Percentiles rank a stretch among this genome's conserved stretches.
phyloP scores from a whole-genome alignment of 257 asterid species.

The Nicotiana obtusifolia region DNA sequence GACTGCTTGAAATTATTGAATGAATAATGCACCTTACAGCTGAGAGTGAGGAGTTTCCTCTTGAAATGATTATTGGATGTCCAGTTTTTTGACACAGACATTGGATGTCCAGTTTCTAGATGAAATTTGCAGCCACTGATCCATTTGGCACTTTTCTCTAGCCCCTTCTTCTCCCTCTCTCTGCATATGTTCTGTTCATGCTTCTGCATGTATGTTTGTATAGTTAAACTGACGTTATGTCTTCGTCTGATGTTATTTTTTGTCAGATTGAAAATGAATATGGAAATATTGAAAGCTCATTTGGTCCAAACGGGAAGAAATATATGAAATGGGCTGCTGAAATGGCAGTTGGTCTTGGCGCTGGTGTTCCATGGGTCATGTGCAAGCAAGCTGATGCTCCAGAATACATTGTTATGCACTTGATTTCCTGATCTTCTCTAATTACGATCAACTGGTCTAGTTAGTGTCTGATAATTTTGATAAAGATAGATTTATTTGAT shows the following conservation, averaged over 20 bases:
- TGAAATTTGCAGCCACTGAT: neutral
- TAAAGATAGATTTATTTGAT: neutral
- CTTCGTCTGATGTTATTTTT: constrained; percentile 3
- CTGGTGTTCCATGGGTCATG: constrained; percentile 99
- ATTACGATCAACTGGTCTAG: neutral
- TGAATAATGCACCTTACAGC: neutral
- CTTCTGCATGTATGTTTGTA: neutral
- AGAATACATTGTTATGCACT: constrained; percentile 57
- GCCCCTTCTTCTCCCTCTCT: neutral
- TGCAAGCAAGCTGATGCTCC: constrained; percentile 97
- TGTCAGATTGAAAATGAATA: constrained; percentile 92
- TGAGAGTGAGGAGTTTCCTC: constrained; percentile 1
- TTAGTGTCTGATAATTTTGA: neutral
- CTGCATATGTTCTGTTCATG: neutral
- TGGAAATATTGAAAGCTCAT: constrained; percentile 79
- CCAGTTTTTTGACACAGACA: neutral
- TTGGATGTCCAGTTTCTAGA: neutral
- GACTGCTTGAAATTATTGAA: neutral
- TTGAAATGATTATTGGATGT: neutral
- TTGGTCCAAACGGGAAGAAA: constrained; percentile 59
- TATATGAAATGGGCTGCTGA: constrained; percentile 90
- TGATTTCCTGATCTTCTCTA: constrained; percentile 17
- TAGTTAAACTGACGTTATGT: neutral
- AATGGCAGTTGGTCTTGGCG: constrained; percentile 88
- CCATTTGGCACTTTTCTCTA: neutral